Conservation (phyloP, 2,329 filamentous ascomycete genomes). For the Cladorrhinum sp. region DNA sequence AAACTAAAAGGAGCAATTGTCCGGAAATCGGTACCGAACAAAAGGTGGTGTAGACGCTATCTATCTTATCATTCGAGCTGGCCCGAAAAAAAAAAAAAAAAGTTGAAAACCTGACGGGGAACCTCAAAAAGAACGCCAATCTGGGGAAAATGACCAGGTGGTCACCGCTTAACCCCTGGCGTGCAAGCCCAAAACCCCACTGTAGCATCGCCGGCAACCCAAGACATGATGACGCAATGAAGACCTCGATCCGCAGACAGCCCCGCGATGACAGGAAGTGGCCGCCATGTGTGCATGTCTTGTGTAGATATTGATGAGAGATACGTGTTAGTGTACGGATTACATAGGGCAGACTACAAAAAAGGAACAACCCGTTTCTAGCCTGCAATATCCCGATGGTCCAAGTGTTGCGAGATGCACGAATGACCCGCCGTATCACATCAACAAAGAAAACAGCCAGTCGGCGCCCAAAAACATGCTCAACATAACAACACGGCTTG, state of each 20-base stretch:
- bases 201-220: conserved; percentile 3
- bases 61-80: not conserved
- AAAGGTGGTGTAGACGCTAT: not conserved
- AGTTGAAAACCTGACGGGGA: not conserved
- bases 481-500: not conserved
- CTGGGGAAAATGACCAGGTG: not conserved
- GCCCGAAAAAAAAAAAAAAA: not conserved
- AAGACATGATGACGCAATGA: conserved; percentile 12
- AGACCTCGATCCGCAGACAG: not conserved
- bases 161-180: not conserved
- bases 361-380: not conserved
- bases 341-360: no score
- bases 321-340: not conserved
- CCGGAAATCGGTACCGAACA: not conserved
- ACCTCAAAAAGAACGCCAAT: not conserved
- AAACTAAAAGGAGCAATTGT: not conserved
- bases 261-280: conserved; percentile 4
- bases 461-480: not conserved
- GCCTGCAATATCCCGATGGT: not conserved
- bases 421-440: not conserved
- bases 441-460: conserved; percentile 4
- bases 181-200: not conserved
- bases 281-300: not conserved
- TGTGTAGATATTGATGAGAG: not conserved
- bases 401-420: not conserved